These are phyloP conservation scores for Aspergillus caelatus DNA, from an alignment of 2,329 filamentous ascomycete species.

Conservation along the genomic window DNA sequence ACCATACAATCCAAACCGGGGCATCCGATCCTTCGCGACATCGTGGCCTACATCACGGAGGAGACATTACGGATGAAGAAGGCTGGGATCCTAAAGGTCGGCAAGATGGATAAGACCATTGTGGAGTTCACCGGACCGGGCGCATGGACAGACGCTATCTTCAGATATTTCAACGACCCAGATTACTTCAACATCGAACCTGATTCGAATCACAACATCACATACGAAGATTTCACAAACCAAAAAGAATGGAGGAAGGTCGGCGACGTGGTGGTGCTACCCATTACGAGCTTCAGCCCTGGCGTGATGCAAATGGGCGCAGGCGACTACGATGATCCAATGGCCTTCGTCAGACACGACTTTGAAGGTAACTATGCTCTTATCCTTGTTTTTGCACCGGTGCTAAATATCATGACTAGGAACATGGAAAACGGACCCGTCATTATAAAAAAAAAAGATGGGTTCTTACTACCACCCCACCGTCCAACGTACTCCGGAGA, in stretches of 20 bases:
- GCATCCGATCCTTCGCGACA: constrained; percentile 85
- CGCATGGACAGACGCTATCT: constrained; percentile 89
- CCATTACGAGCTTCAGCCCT: constrained; percentile 96
- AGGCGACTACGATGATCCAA: constrained; percentile 82
- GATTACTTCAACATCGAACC: constrained; percentile 79
- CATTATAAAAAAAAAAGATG: constrained; percentile 24
- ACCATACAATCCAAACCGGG: constrained; percentile 95
- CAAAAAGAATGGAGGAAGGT: constrained; percentile 83
- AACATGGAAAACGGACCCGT: constrained; percentile 42
- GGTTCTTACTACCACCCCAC: neutral
- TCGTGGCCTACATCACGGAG: constrained; percentile 83
- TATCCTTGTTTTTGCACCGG: neutral
- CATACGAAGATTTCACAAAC: constrained; percentile 85
- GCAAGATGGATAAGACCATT: constrained; percentile 70
- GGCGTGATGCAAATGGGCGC: constrained; percentile 93
- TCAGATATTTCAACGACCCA: constrained; percentile 90
- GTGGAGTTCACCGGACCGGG: constrained; percentile 95
- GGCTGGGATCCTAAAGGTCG: constrained; percentile 63
- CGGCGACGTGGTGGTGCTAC: constrained; percentile 89
- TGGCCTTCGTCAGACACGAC: constrained; percentile 96
- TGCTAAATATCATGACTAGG: constrained; percentile 29
- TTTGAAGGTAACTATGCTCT: constrained; percentile 72
- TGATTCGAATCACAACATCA: constrained; percentile 71
- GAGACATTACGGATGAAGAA: constrained; percentile 76
- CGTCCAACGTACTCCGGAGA: neutral